These are phyloP conservation scores for Ustilago lituana DNA, from an alignment of 1,284 basidiomycete genomes.

Conservation along the genomic window DNA sequence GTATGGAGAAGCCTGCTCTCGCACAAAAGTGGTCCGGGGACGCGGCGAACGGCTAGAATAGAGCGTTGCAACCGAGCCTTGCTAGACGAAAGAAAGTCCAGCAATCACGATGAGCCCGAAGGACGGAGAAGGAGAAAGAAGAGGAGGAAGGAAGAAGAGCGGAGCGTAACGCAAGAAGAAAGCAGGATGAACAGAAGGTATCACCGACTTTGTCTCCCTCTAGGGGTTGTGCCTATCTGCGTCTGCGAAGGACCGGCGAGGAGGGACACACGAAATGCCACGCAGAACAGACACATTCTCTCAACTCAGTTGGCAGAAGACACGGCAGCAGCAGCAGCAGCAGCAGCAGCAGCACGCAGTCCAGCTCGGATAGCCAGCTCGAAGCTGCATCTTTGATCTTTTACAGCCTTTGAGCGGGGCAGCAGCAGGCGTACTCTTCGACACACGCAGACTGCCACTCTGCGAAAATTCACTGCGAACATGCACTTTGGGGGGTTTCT, in stretches of 20 bases:
- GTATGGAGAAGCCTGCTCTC: conserved; percentile 41
- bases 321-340: too few relatives aligned
- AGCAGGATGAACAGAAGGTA: background rate
- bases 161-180: background rate
- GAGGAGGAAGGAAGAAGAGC: background rate
- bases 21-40: conserved; percentile 4
- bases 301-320: too few relatives aligned
- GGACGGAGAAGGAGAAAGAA: conserved; percentile 6
- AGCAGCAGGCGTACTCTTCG: too few relatives aligned
- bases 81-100: conserved; percentile 5
- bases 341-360: too few relatives aligned
- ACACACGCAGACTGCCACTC: too few relatives aligned
- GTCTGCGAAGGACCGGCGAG: conserved; percentile 3
- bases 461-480: background rate
- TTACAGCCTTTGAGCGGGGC: too few relatives aligned
- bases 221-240: too few relatives aligned
- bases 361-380: too few relatives aligned
- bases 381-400: too few relatives aligned
- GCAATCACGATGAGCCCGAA: conserved; percentile 19
- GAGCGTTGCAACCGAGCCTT: conserved; percentile 9
- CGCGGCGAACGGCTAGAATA: background rate
- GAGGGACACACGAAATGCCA: too few relatives aligned
- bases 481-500: background rate
- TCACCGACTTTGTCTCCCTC: too few relatives aligned
- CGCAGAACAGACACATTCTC: too few relatives aligned